Conservation (phyloP, 345 rosid genomes). For the Cardiospermum halicacabum region DNA sequence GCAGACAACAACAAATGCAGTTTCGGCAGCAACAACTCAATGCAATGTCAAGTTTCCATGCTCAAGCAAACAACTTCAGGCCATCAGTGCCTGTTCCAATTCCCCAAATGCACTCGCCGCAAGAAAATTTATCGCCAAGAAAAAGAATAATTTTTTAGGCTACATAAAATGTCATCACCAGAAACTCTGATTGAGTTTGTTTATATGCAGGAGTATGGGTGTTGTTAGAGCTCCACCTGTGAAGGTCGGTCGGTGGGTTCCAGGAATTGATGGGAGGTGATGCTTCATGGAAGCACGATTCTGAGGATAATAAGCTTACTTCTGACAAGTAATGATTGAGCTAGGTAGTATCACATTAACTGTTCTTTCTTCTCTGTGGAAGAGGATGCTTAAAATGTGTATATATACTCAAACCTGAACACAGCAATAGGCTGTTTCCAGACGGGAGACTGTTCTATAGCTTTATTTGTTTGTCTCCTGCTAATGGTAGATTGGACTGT, state of each 20-base stretch:
- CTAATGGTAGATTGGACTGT: too few relatives aligned
- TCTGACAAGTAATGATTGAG: constrained; percentile 41
- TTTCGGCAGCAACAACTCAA: constrained; percentile 66
- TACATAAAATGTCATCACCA: background rate
- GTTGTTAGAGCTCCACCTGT: constrained; percentile 77
- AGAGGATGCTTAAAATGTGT: background rate
- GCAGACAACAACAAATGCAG: constrained; percentile 58
- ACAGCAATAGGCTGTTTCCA: too few relatives aligned
- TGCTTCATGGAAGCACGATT: constrained; percentile 59
- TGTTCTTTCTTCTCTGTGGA: background rate
- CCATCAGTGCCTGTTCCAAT: constrained; percentile 61
- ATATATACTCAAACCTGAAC: too few relatives aligned
- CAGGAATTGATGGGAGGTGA: constrained; percentile 95
- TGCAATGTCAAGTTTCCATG: constrained; percentile 57
- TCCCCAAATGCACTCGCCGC: constrained; percentile 75
- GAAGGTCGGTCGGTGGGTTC: constrained; percentile 93
- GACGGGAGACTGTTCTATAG: too few relatives aligned
- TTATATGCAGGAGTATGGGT: constrained; percentile 50
- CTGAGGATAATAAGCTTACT: constrained; percentile 65
- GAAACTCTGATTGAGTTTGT: constrained; percentile 15
- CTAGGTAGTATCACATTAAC: background rate
- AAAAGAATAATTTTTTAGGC: background rate
- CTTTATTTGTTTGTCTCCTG: too few relatives aligned
- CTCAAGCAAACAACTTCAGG: constrained; percentile 61
- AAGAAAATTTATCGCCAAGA: constrained; percentile 37